Evolutionary conservation across 108 stramenopile species (phyloP).

Genomic region (Cyclotella kingstonii): DNA sequence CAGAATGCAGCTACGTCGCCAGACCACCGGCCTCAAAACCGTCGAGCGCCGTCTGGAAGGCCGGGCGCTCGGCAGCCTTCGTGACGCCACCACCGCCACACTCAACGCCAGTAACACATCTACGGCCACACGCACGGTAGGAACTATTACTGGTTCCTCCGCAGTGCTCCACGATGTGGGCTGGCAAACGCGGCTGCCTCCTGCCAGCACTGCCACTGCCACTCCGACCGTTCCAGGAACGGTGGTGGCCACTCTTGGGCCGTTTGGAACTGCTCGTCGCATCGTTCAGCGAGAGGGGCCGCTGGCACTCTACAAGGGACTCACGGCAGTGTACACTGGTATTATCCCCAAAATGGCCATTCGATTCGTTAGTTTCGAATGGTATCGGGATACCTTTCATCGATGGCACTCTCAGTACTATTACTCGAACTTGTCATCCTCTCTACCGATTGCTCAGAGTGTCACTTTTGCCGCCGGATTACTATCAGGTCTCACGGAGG

Average conservation of each 20-base stretch:
- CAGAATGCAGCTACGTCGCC: slow-evolving; percentile 88
- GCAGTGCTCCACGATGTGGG: slow-evolving; percentile 30
- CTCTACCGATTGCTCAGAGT: slow-evolving; percentile 15
- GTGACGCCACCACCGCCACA: slow-evolving; percentile 13
- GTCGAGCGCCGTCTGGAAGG: slow-evolving; percentile 21
- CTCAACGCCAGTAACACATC: no score
- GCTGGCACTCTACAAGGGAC: slow-evolving; percentile 95
- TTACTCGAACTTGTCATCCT: neutral
- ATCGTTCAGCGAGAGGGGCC: slow-evolving; percentile 93
- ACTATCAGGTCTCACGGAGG: slow-evolving; percentile 89
- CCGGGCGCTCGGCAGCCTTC: slow-evolving; percentile 31
- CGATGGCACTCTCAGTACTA: slow-evolving; percentile 21
- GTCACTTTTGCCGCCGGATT: slow-evolving; percentile 89
- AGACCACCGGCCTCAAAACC: slow-evolving; percentile 19
- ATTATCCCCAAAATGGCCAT: slow-evolving; percentile 98
- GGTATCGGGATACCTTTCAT: slow-evolving; percentile 52
- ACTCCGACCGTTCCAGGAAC: slow-evolving; percentile 5
- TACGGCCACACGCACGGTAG: neutral
- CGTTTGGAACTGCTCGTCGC: slow-evolving; percentile 76
- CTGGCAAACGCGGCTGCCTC: slow-evolving; percentile 33
- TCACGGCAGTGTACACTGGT: slow-evolving; percentile 93
- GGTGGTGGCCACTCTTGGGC: slow-evolving; percentile 63
- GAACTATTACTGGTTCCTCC: neutral
- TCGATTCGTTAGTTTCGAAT: slow-evolving; percentile 94
- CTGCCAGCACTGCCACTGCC: slow-evolving; percentile 4